Base-by-base conservation (phyloP, 164 flowering plant genomes). In the Umbellularia californica region DNA sequence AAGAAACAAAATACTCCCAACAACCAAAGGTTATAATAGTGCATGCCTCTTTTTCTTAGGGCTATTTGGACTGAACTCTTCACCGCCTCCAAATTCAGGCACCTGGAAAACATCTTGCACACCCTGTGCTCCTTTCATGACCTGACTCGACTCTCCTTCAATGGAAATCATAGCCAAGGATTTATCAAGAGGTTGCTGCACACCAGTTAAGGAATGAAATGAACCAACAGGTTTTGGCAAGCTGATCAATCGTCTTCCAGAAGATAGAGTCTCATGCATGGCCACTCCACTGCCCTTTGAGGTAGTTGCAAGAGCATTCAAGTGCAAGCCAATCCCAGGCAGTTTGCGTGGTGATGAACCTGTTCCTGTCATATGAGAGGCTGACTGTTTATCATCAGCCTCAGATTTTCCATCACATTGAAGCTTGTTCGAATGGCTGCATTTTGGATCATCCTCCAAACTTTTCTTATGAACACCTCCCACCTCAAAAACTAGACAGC, bases 251-350 rank as follows among this genome's bases (percentile, higher is more conserved):
- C 77, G 79, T 67, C 80, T 82, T 63, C 82, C 85, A 73, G 89
- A 78, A 63, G 83, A 41, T 67, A 84, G 24, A 71, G 74, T 74
- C 77, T 90, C 93, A 52, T 75, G 81, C 72, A 83, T 85, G 70
- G 81, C 80, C 71, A 80, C 76, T 77, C 81, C 81, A 74, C 69
- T 68, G 73, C 85, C 87, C 79, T 83, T 85, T 70, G 90, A 78
- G 50, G 88, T 65, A 71, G 83, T 65, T 70, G 99, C 88, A 50
- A 95, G 85, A 76, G 97, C 84, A 83, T 95, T 93, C 72, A 95
- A 86, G 81, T 95, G 98, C 88, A 93, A 84, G 65, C 99, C 99
- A 80, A 95, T 93, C 52, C 97, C 94, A 76, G 98, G 91, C 50
- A 90, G 76, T 67, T 85, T 60, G 70, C 89, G 10, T 35, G 87